Evolutionary conservation across 2,329 filamentous ascomycete species (phyloP).

Genomic region (Sporothrix phasma): DNA sequence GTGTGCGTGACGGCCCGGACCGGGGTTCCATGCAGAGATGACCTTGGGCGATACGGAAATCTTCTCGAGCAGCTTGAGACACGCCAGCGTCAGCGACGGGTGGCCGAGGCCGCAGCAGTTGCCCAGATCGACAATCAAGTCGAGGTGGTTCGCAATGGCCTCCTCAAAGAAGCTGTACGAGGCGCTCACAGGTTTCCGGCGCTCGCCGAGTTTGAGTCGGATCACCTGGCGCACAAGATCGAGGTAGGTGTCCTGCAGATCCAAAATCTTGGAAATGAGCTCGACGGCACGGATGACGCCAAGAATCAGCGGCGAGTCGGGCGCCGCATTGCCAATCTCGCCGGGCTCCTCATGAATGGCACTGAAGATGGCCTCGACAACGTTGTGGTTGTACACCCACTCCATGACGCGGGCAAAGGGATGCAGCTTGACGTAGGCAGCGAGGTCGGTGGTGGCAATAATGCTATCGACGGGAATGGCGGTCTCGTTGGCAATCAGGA

Average conservation of each 20-base stretch:
- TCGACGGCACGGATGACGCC: conserved; percentile 73
- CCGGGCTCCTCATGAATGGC: conserved; percentile 66
- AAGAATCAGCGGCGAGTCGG: conserved; percentile 72
- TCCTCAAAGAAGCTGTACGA: conserved; percentile 88
- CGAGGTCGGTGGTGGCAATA: conserved; percentile 64
- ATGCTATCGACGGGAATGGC: conserved; percentile 64
- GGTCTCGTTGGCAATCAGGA: conserved; percentile 73
- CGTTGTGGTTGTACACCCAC: conserved; percentile 92
- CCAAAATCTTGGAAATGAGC: conserved; percentile 71
- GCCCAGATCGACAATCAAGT: conserved; percentile 71
- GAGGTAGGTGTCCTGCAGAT: conserved; percentile 82
- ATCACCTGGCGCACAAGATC: conserved; percentile 76
- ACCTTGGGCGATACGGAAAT: conserved; percentile 77
- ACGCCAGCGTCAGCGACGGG: conserved; percentile 66
- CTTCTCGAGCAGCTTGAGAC: conserved; percentile 73
- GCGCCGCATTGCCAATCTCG: conserved; percentile 60
- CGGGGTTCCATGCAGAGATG: conserved; percentile 56
- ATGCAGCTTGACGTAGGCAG: conserved; percentile 74
- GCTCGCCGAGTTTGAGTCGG: conserved; percentile 52
- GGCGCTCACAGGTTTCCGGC: conserved; percentile 53
- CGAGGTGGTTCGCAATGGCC: conserved; percentile 70
- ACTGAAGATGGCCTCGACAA: conserved; percentile 68
- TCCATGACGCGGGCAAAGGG: conserved; percentile 94
- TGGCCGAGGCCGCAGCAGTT: conserved; percentile 81
- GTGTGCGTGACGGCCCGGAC: conserved; percentile 50